These are phyloP conservation scores for Malassezia sp. DNA, from an alignment of 1,284 basidiomycete species.

Conservation along the genomic window DNA sequence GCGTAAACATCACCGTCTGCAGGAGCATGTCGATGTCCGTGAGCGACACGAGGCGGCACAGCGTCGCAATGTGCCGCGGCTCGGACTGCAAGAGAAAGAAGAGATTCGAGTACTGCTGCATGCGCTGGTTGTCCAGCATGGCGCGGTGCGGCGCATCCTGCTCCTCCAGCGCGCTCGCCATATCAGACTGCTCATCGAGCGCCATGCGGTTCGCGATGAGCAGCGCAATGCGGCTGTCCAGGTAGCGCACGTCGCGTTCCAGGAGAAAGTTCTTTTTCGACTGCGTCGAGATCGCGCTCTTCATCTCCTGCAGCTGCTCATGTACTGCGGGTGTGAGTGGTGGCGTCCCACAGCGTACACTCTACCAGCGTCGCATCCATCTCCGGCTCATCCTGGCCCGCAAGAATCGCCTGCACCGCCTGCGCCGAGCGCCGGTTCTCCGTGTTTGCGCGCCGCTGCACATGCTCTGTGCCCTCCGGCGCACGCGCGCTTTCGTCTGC, in stretches of 20 bases:
- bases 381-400: neutral
- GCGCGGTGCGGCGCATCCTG: conserved; percentile 53
- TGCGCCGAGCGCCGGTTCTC: no score
- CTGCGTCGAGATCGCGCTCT: conserved; percentile 92
- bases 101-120: conserved; percentile 90
- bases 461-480: no score
- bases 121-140: conserved; percentile 72
- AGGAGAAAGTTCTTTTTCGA: conserved; percentile 99
- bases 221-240: conserved; percentile 91
- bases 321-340: conserved; percentile 57
- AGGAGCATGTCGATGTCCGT: conserved; percentile 95
- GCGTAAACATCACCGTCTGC: conserved; percentile 99
- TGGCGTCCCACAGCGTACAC: neutral
- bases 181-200: conserved; percentile 58
- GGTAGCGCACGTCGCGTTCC: conserved; percentile 92
- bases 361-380: neutral
- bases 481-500: no score
- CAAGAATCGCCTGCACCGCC: no score
- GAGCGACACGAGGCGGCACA: conserved; percentile 91
- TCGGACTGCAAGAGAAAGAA: conserved; percentile 98
- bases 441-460: no score
- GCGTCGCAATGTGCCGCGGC: conserved; percentile 84
- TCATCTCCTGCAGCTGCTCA: conserved; percentile 85
- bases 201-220: conserved; percentile 98
- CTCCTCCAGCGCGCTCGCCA: conserved; percentile 61